phyloP scores from a whole-genome alignment of 805 yeast species.

The Dipodascopsis tothii region DNA sequence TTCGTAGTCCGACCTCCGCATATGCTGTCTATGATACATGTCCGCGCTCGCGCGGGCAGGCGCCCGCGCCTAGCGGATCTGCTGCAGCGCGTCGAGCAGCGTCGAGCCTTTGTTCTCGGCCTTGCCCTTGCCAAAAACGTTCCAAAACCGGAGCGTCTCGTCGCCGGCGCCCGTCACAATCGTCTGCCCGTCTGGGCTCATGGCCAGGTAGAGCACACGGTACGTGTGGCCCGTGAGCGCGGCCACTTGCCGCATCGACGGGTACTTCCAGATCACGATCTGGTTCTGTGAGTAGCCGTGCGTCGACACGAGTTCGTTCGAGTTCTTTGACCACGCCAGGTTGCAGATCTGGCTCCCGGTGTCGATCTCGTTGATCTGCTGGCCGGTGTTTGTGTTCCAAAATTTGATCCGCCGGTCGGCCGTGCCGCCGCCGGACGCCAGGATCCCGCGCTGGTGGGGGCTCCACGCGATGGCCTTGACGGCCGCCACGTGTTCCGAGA shows the following conservation, averaged over 20 bases:
- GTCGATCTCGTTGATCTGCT: slow-evolving; percentile 68
- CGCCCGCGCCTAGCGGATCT: slow-evolving; percentile 12
- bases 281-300: slow-evolving; percentile 92
- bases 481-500: slow-evolving; percentile 85
- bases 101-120: slow-evolving; percentile 19
- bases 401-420: slow-evolving; percentile 83
- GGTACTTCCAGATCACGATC: slow-evolving; percentile 88
- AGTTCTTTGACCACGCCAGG: slow-evolving; percentile 83
- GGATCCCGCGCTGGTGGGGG: slow-evolving; percentile 87
- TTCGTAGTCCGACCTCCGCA: too few relatives aligned
- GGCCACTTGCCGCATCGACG: slow-evolving; percentile 86
- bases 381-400: slow-evolving; percentile 84
- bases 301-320: slow-evolving; percentile 86
- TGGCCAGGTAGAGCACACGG: slow-evolving; percentile 77
- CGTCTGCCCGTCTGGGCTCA: slow-evolving; percentile 94
- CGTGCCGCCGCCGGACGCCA: slow-evolving; percentile 96
- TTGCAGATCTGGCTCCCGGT: slow-evolving; percentile 97
- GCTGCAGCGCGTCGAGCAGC: slow-evolving; percentile 17
- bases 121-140: slow-evolving; percentile 52
- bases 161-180: slow-evolving; percentile 98
- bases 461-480: slow-evolving; percentile 97
- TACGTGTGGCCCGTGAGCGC: slow-evolving; percentile 90
- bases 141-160: slow-evolving; percentile 88
- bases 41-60: too few relatives aligned
- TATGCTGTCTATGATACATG: too few relatives aligned